Evolutionary conservation across 805 yeast genomes (phyloP).

Genomic region (Wickerhamomyces silvicola): DNA sequence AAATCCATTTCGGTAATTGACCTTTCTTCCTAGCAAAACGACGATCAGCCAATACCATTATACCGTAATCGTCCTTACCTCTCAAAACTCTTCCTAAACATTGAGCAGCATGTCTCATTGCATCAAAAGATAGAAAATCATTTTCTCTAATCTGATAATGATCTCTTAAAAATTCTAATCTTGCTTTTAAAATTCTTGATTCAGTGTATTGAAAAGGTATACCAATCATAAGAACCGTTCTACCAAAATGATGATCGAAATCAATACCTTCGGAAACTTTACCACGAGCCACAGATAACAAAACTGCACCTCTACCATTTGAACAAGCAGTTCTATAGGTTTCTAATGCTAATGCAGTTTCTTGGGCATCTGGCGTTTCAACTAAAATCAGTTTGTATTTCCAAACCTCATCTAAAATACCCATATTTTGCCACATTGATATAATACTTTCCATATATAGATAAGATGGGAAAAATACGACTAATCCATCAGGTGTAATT

Average conservation of each 20-base stretch:
- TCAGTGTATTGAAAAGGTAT: conserved; percentile 99
- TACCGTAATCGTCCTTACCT: conserved; percentile 98
- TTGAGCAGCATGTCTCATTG: conserved; percentile 99
- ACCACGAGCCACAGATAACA: conserved; percentile 97
- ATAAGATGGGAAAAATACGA: conserved; percentile 95
- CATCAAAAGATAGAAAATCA: conserved; percentile 94
- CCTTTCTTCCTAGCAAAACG: conserved; percentile 79
- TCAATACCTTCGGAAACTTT: conserved; percentile 98
- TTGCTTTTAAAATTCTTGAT: conserved; percentile 89
- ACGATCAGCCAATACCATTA: conserved; percentile 95
- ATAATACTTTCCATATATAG: conserved; percentile 97
- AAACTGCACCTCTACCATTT: conserved; percentile 95
- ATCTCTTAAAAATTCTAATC: conserved; percentile 89
- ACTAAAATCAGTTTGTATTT: conserved; percentile 90
- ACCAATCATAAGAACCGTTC: conserved; percentile 97
- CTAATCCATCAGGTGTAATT: conserved; percentile 96
- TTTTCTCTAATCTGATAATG: conserved; percentile 89
- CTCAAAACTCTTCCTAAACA: conserved; percentile 95
- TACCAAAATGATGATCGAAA: conserved; percentile 97
- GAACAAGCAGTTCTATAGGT: conserved; percentile 95
- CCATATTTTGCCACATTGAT: conserved; percentile 99
- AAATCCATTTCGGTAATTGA: conserved; percentile 96
- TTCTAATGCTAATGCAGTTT: conserved; percentile 90
- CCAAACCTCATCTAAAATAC: conserved; percentile 97
- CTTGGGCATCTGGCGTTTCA: conserved; percentile 99